Evolutionary conservation across 169 alveolate species (phyloP).

Genomic region (Plasmodium gaboni): DNA sequence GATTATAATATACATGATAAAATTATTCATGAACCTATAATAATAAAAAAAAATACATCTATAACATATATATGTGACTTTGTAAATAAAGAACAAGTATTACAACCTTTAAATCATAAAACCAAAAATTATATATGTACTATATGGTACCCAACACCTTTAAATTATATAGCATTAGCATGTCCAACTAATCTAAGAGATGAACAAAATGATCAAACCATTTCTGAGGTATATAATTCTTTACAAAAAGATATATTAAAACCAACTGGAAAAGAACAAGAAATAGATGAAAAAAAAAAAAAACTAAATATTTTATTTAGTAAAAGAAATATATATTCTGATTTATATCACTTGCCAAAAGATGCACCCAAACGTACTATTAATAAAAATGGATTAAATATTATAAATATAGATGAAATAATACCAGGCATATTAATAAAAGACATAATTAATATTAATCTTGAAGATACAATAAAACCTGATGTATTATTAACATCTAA

Average conservation of each 20-base stretch:
- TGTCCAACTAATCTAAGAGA: slow-evolving; percentile 49
- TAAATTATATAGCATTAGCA: slow-evolving; percentile 47
- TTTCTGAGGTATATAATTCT: slow-evolving; percentile 11
- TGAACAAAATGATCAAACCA: slow-evolving; percentile 32
- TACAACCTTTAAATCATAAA: slow-evolving; percentile 17
- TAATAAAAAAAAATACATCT: slow-evolving; percentile 6
- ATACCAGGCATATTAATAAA: slow-evolving; percentile 51
- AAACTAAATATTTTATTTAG: neutral
- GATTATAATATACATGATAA: slow-evolving; percentile 22
- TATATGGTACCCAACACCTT: slow-evolving; percentile 41
- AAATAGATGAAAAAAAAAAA: neutral
- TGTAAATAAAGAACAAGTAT: neutral
- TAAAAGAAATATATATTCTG: slow-evolving; percentile 43
- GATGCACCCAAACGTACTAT: slow-evolving; percentile 36
- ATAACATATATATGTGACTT: slow-evolving; percentile 65
- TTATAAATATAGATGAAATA: neutral
- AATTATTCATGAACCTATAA: slow-evolving; percentile 1
- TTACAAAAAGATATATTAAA: neutral
- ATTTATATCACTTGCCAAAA: slow-evolving; percentile 21
- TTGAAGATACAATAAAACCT: slow-evolving; percentile 2
- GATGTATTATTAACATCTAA: neutral
- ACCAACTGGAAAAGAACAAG: neutral
- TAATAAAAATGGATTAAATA: slow-evolving; percentile 7
- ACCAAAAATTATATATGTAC: slow-evolving; percentile 33
- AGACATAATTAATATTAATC: slow-evolving; percentile 5